phyloP scores from a whole-genome alignment of 495 filamentous ascomycete genomes.

The Amorphotheca resinae region DNA sequence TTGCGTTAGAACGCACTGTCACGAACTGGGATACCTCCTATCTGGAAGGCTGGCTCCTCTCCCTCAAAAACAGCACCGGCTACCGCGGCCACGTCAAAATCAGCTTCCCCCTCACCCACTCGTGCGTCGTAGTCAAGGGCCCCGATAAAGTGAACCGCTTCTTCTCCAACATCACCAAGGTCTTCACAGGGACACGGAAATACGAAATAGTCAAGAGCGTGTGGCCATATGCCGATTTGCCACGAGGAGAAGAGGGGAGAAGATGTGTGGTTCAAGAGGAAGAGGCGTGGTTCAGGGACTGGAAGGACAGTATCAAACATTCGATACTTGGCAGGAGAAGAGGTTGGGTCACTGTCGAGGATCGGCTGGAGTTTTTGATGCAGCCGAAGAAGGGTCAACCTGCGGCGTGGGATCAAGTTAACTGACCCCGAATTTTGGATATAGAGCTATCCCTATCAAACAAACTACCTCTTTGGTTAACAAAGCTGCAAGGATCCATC shows the following conservation, averaged over 20 bases:
- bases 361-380: slow-evolving; percentile 66
- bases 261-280: slow-evolving; percentile 36
- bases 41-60: slow-evolving; percentile 38
- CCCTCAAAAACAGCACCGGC: slow-evolving; percentile 29
- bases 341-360: slow-evolving; percentile 47
- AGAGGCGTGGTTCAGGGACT: slow-evolving; percentile 49
- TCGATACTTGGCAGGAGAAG: slow-evolving; percentile 82
- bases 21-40: slow-evolving; percentile 39
- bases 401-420: slow-evolving; percentile 6
- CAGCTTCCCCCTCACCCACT: slow-evolving; percentile 38
- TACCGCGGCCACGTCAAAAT: slow-evolving; percentile 38
- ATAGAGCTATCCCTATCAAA: too few relatives aligned
- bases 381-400: slow-evolving; percentile 42
- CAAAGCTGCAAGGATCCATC: too few relatives aligned
- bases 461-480: too few relatives aligned
- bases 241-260: slow-evolving; percentile 10
- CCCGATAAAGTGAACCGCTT: slow-evolving; percentile 40
- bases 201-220: slow-evolving; percentile 17
- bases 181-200: slow-evolving; percentile 20
- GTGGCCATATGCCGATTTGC: slow-evolving; percentile 19
- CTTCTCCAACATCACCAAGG: slow-evolving; percentile 37
- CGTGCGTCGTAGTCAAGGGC: slow-evolving; percentile 33
- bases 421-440: too few relatives aligned
- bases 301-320: slow-evolving; percentile 89
- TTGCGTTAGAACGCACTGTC: slow-evolving; percentile 34